phyloP scores from a whole-genome alignment of 1,284 basidiomycete genomes.

The Entoloma clypeatum region DNA sequence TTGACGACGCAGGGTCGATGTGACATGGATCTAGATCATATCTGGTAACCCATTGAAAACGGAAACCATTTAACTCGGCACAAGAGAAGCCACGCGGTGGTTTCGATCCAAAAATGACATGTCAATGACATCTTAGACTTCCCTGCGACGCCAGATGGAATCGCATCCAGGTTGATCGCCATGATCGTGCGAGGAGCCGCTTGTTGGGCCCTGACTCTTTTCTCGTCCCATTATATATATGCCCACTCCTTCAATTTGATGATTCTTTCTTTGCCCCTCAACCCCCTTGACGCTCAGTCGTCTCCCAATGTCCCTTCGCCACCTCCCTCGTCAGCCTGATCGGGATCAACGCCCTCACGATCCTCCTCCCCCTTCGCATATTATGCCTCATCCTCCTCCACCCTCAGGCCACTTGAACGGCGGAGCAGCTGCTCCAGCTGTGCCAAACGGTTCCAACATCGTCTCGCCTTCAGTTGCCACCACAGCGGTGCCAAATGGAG shows the following conservation, averaged over 20 bases:
- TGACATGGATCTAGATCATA: conserved; percentile 30
- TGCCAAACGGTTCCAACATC: conserved; percentile 43
- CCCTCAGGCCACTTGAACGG: conserved; percentile 54
- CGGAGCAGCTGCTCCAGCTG: conserved; percentile 26
- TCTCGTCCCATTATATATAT: conserved; percentile 47
- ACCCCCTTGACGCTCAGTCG: conserved; percentile 21
- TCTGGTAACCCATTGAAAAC: conserved; percentile 29
- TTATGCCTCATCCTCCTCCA: conserved; percentile 55
- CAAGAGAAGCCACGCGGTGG: conserved; percentile 51
- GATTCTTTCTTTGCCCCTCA: conserved; percentile 41
- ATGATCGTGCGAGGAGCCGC: conserved; percentile 53
- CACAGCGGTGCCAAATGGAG: conserved; percentile 40
- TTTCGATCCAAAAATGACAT: conserved; percentile 38
- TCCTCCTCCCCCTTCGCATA: conserved; percentile 41
- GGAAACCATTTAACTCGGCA: conserved; percentile 44
- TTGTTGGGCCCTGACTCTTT: conserved; percentile 39
- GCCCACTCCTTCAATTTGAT: conserved; percentile 40
- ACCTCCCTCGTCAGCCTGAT: conserved; percentile 55
- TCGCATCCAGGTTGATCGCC: conserved; percentile 49
- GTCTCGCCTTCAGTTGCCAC: conserved; percentile 50
- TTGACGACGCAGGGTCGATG: conserved; percentile 25
- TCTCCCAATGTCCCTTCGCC: conserved; percentile 56
- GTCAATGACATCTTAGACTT: conserved; percentile 40
- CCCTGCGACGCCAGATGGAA: conserved; percentile 39
- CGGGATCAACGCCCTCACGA: conserved; percentile 66